phyloP scores from a whole-genome alignment of 176 grass and related monocot species.

The Otatea glauca region DNA sequence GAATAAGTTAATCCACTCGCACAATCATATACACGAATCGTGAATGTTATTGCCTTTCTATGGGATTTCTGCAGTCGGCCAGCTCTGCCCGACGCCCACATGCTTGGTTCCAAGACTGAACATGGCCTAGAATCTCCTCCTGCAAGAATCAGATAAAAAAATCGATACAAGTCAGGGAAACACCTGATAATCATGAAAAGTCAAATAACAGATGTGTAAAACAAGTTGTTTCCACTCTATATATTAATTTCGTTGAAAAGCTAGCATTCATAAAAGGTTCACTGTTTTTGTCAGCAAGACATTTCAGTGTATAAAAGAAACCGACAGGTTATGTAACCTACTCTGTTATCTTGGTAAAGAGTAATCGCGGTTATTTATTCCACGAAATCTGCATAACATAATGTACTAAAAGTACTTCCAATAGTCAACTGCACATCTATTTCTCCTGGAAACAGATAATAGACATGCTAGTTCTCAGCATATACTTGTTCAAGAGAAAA shows the following conservation, averaged over 20 bases:
- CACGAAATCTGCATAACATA: neutral
- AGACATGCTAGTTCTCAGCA: neutral
- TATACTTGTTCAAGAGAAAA: slow-evolving; percentile 29
- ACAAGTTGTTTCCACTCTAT: neutral
- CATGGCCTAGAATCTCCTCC: slow-evolving; percentile 1
- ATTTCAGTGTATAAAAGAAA: neutral
- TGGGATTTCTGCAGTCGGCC: neutral
- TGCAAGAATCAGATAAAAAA: slow-evolving; percentile 24
- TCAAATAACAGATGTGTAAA: neutral
- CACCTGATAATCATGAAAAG: neutral
- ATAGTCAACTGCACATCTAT: neutral
- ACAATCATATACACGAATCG: neutral
- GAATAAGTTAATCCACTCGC: slow-evolving; percentile 11
- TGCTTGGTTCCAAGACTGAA: neutral
- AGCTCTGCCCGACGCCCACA: neutral
- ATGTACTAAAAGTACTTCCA: neutral
- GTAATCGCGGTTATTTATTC: neutral
- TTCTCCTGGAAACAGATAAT: neutral
- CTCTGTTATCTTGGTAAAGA: neutral
- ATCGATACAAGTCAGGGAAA: neutral
- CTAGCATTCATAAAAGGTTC: neutral
- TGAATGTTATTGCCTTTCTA: neutral
- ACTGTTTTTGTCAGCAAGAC: neutral
- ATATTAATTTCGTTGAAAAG: neutral
- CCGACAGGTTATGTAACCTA: neutral